phyloP scores from a whole-genome alignment of 139 green algal species.

The Chlorella vulgaris region DNA sequence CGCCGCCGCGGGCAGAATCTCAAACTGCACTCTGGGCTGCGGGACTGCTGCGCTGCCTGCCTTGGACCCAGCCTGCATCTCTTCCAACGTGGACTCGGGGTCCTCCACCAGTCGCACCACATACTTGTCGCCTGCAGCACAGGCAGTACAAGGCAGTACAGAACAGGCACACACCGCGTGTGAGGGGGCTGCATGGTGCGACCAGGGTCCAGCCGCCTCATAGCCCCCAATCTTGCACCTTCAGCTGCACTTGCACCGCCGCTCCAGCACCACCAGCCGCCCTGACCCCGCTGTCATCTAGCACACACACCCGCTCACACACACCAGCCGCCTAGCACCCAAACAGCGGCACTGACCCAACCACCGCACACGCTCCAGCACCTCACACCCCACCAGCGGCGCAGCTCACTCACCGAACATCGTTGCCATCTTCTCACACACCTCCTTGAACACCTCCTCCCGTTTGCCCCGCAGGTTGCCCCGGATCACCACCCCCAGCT shows the following conservation, averaged over 20 bases:
- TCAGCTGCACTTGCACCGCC: no score
- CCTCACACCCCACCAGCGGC: no score
- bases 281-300: no score
- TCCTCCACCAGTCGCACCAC: slow-evolving; percentile 85
- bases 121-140: slow-evolving; percentile 72
- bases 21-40: slow-evolving; percentile 63
- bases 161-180: not conserved
- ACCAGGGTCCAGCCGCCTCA: no score
- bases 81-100: slow-evolving; percentile 48
- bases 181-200: not conserved
- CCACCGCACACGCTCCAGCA: no score
- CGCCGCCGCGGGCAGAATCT: slow-evolving; percentile 73
- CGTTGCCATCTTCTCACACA: slow-evolving; percentile 52
- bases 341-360: no score
- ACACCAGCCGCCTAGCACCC: no score
- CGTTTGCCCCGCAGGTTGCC: slow-evolving; percentile 82
- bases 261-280: no score
- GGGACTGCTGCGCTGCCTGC: slow-evolving; percentile 8
- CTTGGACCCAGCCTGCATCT: slow-evolving; percentile 30
- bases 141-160: not conserved
- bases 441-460: slow-evolving; percentile 61
- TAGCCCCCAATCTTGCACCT: no score
- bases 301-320: no score
- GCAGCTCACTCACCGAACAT: slow-evolving; percentile 51
- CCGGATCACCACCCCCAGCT: slow-evolving; percentile 66